A percentile compares a stretch with the other conserved stretches of the same genome.
phyloP scores from a whole-genome alignment of 2,329 filamentous ascomycete species.

The Paecilomyces sp. region DNA sequence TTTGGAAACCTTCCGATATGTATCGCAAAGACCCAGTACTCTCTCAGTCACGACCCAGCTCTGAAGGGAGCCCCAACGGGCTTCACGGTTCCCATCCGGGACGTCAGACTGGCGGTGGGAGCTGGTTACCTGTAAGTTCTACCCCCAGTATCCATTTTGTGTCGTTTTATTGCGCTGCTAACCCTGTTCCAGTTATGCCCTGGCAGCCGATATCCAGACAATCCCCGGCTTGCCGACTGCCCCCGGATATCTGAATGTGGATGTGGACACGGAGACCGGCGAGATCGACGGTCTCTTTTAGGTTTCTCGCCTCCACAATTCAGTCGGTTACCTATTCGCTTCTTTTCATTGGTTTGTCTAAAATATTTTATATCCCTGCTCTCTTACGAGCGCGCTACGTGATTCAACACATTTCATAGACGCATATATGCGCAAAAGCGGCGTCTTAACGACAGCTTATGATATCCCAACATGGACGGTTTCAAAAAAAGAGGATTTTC shows the following conservation, averaged over 20 bases:
- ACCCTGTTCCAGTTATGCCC: conserved; percentile 60
- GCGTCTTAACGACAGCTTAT: not conserved
- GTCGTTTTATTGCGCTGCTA: conserved; percentile 22
- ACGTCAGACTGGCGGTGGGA: conserved; percentile 88
- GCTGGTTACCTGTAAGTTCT: conserved; percentile 75
- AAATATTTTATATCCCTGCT: not conserved
- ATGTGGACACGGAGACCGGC: conserved; percentile 71
- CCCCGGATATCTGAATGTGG: conserved; percentile 91
- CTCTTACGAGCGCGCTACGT: not conserved
- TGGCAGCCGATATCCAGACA: conserved; percentile 96
- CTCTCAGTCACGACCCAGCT: conserved; percentile 82
- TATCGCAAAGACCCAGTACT: conserved; percentile 98
- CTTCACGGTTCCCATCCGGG: conserved; percentile 89
- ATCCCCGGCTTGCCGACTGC: conserved; percentile 94
- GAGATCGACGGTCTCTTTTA: conserved; percentile 78
- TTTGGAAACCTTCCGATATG: conserved; percentile 92
- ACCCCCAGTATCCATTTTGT: not conserved
- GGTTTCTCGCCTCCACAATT: not conserved
- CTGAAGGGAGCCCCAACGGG: conserved; percentile 92
- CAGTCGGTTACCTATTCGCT: conserved; percentile 41
- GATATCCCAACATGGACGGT: not conserved
- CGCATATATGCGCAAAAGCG: not conserved
- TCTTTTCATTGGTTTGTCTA: not conserved
- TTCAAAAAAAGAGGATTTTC: not conserved
- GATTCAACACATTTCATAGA: conserved; percentile 1